Evolutionary conservation across 78 protist genomes (phyloP).

Genomic region (Chrysochromulina parva): DNA sequence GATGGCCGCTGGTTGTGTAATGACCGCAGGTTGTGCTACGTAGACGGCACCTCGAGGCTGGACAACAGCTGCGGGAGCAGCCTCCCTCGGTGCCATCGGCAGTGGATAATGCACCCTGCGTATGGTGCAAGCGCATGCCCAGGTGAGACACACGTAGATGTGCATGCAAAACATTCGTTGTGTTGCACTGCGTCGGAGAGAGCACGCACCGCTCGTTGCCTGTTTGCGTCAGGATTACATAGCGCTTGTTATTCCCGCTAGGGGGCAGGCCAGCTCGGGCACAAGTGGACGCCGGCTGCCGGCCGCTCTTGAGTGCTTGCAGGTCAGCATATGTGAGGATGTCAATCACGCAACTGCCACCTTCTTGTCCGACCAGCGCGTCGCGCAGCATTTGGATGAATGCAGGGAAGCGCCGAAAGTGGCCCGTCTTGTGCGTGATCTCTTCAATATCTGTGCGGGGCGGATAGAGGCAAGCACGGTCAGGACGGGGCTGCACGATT

Average conservation of each 20-base stretch:
- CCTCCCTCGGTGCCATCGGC: not conserved
- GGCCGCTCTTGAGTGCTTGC: not conserved
- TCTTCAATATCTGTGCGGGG: conserved; percentile 35
- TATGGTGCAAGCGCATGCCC: too few relatives aligned
- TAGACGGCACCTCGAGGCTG: too few relatives aligned
- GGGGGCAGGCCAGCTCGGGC: not conserved
- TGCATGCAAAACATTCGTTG: not conserved
- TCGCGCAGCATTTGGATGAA: conserved; percentile 35
- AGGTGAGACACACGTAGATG: not conserved
- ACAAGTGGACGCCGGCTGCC: not conserved
- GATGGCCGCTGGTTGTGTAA: too few relatives aligned
- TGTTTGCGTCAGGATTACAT: conserved; percentile 46
- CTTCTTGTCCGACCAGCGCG: not conserved
- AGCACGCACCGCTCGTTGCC: conserved; percentile 21
- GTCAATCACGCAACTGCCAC: not conserved
- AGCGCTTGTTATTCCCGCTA: conserved; percentile 3
- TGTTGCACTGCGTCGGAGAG: not conserved
- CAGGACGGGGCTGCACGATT: too few relatives aligned
- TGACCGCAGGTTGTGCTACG: too few relatives aligned
- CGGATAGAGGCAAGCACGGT: too few relatives aligned
- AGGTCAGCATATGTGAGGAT: conserved; percentile 38
- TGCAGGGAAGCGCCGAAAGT: conserved; percentile 1
- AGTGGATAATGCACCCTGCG: conserved; percentile 37
- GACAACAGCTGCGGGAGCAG: not conserved
- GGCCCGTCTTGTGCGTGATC: conserved; percentile 46